Evolutionary conservation across 345 rosid species (phyloP).

Genomic region (Citrus reticulata): DNA sequence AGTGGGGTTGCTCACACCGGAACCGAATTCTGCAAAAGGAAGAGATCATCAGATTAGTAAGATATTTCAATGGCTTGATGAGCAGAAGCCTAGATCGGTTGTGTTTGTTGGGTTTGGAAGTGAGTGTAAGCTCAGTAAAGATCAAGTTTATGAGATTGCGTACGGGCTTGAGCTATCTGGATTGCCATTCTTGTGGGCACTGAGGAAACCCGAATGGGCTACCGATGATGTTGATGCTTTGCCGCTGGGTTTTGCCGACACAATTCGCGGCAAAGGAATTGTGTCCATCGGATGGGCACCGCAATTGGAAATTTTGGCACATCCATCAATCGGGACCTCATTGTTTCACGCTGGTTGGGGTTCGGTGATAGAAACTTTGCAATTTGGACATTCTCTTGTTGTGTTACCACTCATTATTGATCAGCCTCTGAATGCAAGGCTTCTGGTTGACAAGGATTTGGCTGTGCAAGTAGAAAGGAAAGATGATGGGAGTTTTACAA

Average conservation of each 20-base stretch:
- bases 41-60: neutral
- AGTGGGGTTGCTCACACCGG: neutral
- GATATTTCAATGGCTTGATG: slow-evolving; percentile 1
- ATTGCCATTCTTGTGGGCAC: slow-evolving; percentile 5
- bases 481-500: slow-evolving; percentile 16
- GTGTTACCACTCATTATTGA: slow-evolving; percentile 7
- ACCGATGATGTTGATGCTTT: neutral
- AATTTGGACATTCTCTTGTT: slow-evolving; percentile 11
- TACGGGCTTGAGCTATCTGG: neutral
- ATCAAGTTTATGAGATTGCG: slow-evolving; percentile 4
- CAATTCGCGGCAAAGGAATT: neutral
- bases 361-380: slow-evolving; percentile 12
- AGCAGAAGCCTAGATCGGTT: neutral
- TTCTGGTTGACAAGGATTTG: slow-evolving; percentile 16
- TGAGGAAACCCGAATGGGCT: slow-evolving; percentile 8
- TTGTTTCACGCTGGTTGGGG: slow-evolving; percentile 17
- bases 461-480: slow-evolving; percentile 19
- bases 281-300: slow-evolving; percentile 16
- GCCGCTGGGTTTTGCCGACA: neutral
- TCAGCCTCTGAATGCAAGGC: slow-evolving; percentile 15
- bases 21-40: neutral
- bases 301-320: slow-evolving; percentile 9
- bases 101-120: neutral
- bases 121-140: neutral
- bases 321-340: slow-evolving; percentile 16